Conservation (phyloP, 1,284 basidiomycete species). For the Sutorius eximius region DNA sequence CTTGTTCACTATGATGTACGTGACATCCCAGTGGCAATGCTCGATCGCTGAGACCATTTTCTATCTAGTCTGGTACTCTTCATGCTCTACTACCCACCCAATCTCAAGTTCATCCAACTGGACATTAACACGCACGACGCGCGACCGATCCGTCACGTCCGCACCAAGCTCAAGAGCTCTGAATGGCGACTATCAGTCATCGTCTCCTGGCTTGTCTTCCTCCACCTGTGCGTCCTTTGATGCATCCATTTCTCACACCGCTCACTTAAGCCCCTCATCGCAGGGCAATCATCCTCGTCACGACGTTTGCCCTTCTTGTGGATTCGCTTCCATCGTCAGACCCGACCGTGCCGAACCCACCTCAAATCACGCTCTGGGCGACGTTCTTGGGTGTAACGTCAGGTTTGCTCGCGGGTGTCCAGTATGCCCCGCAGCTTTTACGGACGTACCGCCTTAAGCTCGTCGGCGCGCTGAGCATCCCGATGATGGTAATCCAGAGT, state of each 20-base stretch:
- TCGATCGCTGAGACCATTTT: neutral
- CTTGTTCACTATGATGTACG: constrained; percentile 81
- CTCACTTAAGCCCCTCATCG: constrained; percentile 5
- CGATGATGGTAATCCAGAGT: constrained; percentile 94
- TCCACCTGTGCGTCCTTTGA: constrained; percentile 67
- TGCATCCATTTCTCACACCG: constrained; percentile 8
- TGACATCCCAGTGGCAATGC: neutral
- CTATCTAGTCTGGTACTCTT: constrained; percentile 77
- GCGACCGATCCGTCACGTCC: constrained; percentile 44
- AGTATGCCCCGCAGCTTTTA: constrained; percentile 87
- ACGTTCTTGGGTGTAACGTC: constrained; percentile 87
- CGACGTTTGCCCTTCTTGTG: constrained; percentile 57
- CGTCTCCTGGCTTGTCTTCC: constrained; percentile 68
- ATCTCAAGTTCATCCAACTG: constrained; percentile 68
- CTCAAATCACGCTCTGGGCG: constrained; percentile 66
- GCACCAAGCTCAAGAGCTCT: constrained; percentile 51
- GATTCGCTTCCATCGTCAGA: constrained; percentile 44
- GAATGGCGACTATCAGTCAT: constrained; percentile 78
- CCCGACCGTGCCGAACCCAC: constrained; percentile 34
- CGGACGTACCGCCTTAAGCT: constrained; percentile 79
- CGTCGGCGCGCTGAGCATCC: constrained; percentile 90
- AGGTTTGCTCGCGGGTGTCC: constrained; percentile 73
- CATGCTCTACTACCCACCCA: constrained; percentile 87
- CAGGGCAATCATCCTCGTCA: constrained; percentile 54
- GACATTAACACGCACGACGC: constrained; percentile 47